Conservation (phyloP, 345 rosid genomes). For the Pistacia vera region DNA sequence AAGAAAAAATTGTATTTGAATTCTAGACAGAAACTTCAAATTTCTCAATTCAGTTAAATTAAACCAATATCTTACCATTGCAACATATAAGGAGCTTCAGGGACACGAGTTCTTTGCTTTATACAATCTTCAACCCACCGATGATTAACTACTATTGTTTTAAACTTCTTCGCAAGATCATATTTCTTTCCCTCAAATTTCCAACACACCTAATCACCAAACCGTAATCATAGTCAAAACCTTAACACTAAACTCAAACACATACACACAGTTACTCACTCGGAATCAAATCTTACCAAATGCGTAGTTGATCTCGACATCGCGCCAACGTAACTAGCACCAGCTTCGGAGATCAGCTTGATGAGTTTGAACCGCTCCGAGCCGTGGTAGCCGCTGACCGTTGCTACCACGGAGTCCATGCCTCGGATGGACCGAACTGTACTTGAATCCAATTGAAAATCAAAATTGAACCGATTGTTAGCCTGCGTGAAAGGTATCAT, state of each 20-base stretch:
- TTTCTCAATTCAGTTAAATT: background rate
- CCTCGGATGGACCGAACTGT: constrained; percentile 35
- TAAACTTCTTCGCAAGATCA: constrained; percentile 60
- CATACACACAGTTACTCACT: background rate
- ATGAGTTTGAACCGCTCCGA: constrained; percentile 79
- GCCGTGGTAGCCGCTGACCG: constrained; percentile 90
- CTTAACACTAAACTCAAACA: background rate
- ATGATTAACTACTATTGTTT: constrained; percentile 63
- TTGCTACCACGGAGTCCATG: constrained; percentile 88
- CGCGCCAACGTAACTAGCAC: constrained; percentile 80
- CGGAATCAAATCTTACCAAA: constrained; percentile 45
- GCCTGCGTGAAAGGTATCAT: background rate
- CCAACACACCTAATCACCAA: constrained; percentile 68
- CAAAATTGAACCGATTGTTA: background rate
- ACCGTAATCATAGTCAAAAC: background rate
- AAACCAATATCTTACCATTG: constrained; percentile 47
- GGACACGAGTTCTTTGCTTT: constrained; percentile 58
- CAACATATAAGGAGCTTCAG: constrained; percentile 59
- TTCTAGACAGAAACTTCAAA: background rate
- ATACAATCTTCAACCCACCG: constrained; percentile 85
- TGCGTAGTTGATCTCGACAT: constrained; percentile 78
- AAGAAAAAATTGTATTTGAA: too few relatives aligned
- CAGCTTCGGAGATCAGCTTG: constrained; percentile 65
- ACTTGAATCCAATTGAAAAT: background rate
- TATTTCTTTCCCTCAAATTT: constrained; percentile 77